phyloP scores from a whole-genome alignment of 2,329 filamentous ascomycete genomes.

The Alternaria sp. region DNA sequence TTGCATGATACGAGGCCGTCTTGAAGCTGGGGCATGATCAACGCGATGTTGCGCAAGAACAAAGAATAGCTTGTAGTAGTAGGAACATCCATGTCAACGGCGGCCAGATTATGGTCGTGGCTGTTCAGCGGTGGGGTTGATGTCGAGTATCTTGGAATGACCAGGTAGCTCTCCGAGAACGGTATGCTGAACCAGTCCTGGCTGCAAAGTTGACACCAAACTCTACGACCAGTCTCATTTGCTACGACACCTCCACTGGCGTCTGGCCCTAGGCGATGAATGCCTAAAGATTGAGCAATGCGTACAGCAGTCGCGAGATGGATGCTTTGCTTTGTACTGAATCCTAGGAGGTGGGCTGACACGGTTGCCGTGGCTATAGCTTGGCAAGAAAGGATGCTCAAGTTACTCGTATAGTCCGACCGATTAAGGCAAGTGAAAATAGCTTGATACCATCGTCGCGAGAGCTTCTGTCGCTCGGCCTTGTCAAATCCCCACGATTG shows the following conservation, averaged over 20 bases:
- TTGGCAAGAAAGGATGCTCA: conserved; percentile 49
- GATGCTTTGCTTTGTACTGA: conserved; percentile 53
- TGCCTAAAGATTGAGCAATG: conserved; percentile 54
- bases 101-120: conserved; percentile 11
- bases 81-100: conserved; percentile 26
- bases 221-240: conserved; percentile 42
- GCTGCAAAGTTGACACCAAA: conserved; percentile 48
- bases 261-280: conserved; percentile 48
- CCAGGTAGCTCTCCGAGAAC: conserved; percentile 48
- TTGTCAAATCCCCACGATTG: conserved; percentile 52
- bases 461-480: conserved; percentile 47
- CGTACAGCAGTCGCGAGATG: conserved; percentile 53
- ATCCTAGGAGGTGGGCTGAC: conserved; percentile 54
- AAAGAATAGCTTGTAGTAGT: conserved; percentile 42
- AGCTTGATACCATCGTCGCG: conserved; percentile 54
- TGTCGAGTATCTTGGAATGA: conserved; percentile 38
- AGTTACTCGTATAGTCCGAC: conserved; percentile 49
- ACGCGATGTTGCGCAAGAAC: conserved; percentile 44
- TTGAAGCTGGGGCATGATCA: conserved; percentile 46
- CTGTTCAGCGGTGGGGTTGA: conserved; percentile 40
- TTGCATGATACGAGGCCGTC: conserved; percentile 42
- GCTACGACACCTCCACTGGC: not conserved
- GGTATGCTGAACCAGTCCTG: conserved; percentile 52
- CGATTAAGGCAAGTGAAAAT: conserved; percentile 51
- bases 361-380: conserved; percentile 54